These are phyloP conservation scores for Pseudonitzschia delicatissima DNA, from an alignment of 108 stramenopile species.

Conservation along the genomic window DNA sequence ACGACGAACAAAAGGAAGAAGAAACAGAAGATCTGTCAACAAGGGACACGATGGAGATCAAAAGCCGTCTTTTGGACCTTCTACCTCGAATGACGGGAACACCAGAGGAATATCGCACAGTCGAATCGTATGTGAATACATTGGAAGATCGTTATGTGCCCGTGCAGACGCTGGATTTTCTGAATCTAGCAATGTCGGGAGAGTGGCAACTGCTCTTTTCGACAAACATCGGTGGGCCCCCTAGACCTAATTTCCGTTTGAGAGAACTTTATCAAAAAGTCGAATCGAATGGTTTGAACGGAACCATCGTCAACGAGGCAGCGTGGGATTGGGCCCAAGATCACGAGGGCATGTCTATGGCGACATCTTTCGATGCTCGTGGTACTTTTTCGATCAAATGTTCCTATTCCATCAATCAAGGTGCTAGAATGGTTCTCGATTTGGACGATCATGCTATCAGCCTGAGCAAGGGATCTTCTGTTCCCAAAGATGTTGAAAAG, in stretches of 20 bases:
- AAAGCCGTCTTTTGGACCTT: constrained; percentile 49
- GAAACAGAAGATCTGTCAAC: constrained; percentile 6
- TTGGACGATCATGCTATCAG: constrained; percentile 43
- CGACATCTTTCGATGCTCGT: constrained; percentile 37
- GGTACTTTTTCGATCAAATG: constrained; percentile 55
- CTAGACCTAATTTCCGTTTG: constrained; percentile 38
- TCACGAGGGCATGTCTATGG: neutral
- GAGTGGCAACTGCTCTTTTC: constrained; percentile 78
- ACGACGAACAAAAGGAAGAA: neutral
- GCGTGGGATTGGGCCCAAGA: constrained; percentile 57
- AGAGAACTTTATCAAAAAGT: constrained; percentile 46
- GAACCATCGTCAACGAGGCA: constrained; percentile 48
- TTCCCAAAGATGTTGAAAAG: constrained; percentile 50
- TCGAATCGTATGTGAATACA: constrained; percentile 67
- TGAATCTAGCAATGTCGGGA: constrained; percentile 63
- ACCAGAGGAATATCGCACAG: constrained; percentile 49
- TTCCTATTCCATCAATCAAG: constrained; percentile 63
- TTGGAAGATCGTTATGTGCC: constrained; percentile 59
- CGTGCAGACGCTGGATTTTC: constrained; percentile 67
- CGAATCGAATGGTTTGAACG: constrained; percentile 44
- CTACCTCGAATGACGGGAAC: constrained; percentile 74
- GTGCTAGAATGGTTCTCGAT: constrained; percentile 54
- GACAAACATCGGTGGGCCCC: constrained; percentile 49
- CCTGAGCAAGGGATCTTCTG: constrained; percentile 36
- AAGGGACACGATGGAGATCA: constrained; percentile 21